Percentiles rank a stretch among this genome's conserved stretches.
These are phyloP conservation scores for Boeremia exigua DNA, from an alignment of 2,329 filamentous ascomycete species.

Conservation along the genomic window DNA sequence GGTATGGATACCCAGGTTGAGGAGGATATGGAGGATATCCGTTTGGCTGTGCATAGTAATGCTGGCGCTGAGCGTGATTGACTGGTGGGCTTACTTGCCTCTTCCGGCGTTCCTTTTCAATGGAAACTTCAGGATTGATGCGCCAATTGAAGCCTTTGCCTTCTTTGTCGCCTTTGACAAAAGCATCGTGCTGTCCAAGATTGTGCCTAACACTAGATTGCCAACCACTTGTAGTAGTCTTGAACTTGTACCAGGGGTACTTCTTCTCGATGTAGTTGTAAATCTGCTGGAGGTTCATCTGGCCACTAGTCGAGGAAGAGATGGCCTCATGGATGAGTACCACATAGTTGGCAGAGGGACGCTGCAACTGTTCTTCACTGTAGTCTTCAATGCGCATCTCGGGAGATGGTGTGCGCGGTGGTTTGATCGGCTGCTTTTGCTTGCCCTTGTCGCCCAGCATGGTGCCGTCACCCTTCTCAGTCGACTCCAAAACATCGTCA, in stretches of 20 bases:
- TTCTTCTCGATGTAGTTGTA: conserved; percentile 68
- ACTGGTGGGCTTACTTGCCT: conserved; percentile 55
- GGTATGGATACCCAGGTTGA: conserved; percentile 36
- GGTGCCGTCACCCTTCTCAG: conserved; percentile 46
- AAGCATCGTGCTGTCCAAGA: conserved; percentile 63
- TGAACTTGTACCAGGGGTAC: conserved; percentile 69
- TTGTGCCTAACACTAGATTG: conserved; percentile 72
- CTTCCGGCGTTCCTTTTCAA: conserved; percentile 64
- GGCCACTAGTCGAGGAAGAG: conserved; percentile 59
- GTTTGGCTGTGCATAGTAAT: conserved; percentile 42
- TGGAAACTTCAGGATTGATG: conserved; percentile 63
- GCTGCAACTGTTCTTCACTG: conserved; percentile 76
- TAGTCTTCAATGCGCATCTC: conserved; percentile 69
- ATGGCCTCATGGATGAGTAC: conserved; percentile 69
- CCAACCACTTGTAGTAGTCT: conserved; percentile 66
- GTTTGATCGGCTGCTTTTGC: conserved; percentile 54
- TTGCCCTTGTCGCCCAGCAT: conserved; percentile 50
- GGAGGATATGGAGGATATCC: conserved; percentile 38
- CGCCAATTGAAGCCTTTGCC: conserved; percentile 71
- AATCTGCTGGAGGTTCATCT: conserved; percentile 70
- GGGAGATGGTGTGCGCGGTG: conserved; percentile 65
- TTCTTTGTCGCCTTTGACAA: conserved; percentile 65
- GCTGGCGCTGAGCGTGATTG: conserved; percentile 37
- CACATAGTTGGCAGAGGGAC: conserved; percentile 69
- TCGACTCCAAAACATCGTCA: conserved; percentile 41